Base-by-base conservation (phyloP, 768 basidiomycete species). In the Kwoniella mangroviensis region DNA sequence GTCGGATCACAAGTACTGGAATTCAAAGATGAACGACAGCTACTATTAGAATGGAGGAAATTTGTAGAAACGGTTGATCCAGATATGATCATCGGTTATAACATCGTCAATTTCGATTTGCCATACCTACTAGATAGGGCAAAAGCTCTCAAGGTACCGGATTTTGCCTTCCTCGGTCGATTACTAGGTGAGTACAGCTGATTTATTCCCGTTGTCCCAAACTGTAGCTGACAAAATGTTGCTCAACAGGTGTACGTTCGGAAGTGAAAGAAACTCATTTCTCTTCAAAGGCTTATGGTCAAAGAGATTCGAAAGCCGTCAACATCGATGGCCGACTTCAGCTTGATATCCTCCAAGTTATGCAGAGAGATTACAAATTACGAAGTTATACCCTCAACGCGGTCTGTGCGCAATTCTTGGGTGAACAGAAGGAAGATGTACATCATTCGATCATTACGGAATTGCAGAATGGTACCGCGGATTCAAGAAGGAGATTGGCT, bases 401-500 rank as follows among this genome's bases (percentile, higher is more conserved):
- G 4, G 97, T 99, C 65, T 99, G 97, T 79, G 91, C 97, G 1
- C 92, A 96, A 76, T 99, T 99, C 83, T 86, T 99, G 3, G 95
- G 94, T 34, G 97, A 99, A 83, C 97, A 99, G 83, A 99, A 99
- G 82, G 97, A 99, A 82, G 97, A 99, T 73, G 97, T 99, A 21
- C 97, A 98, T 78, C 90, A 98, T 81, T 98, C 96, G 1, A 94
- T 97, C 72, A 99, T 99, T 76, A 98, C 97, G 0, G 95, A 98
- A 60, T 84, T 99, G 55, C 97, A 99, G 83, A 98, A 98, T 76
- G 95, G 96, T 75, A 96, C 92, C 0, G 87, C 94, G 0, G 96
- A 99, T 82, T 94, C 94, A 2, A 85, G 97, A 57, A 86, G 97
- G 51, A 90, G 97, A 56, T 84, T 98, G 66, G 97, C 97, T 2